phyloP scores from a whole-genome alignment of 306 rosid genomes.

The Potentilla sterilis region DNA sequence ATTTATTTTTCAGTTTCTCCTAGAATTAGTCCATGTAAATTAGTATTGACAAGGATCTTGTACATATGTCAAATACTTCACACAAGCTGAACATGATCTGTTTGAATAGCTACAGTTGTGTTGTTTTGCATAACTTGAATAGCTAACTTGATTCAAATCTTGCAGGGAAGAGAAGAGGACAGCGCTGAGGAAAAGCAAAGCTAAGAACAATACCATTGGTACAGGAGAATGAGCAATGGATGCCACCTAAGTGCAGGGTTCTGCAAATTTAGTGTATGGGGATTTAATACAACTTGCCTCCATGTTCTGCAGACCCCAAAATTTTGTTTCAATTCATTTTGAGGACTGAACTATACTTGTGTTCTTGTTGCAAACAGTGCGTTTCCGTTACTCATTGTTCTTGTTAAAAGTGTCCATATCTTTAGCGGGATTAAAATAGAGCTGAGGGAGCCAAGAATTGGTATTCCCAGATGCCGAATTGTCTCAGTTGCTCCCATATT shows the following conservation, averaged over 20 bases:
- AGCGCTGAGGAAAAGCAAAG: conserved; percentile 49
- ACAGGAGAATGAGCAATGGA: conserved; percentile 15
- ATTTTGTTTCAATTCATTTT: not conserved
- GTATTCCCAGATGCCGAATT: not conserved
- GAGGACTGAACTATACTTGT: not conserved
- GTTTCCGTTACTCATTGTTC: not conserved
- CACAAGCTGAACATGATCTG: not conserved
- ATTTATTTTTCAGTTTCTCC: not conserved
- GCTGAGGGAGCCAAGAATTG: not conserved
- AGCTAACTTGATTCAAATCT: conserved; percentile 11
- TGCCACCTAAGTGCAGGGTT: not conserved
- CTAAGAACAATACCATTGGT: conserved; percentile 13
- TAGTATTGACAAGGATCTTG: not conserved
- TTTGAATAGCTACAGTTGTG: not conserved
- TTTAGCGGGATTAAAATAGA: not conserved
- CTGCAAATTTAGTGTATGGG: not conserved
- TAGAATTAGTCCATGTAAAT: not conserved
- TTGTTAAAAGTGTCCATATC: not conserved
- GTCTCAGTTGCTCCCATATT: too few species aligned
- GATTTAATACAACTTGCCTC: not conserved
- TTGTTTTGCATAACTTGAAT: not conserved
- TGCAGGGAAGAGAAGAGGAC: conserved; percentile 84
- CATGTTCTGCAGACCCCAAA: not conserved
- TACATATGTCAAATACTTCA: not conserved
- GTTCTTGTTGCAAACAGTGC: not conserved